Evolutionary conservation across 2,329 filamentous ascomycete genomes (phyloP).

Genomic region (Paraconiothyrium sp.): DNA sequence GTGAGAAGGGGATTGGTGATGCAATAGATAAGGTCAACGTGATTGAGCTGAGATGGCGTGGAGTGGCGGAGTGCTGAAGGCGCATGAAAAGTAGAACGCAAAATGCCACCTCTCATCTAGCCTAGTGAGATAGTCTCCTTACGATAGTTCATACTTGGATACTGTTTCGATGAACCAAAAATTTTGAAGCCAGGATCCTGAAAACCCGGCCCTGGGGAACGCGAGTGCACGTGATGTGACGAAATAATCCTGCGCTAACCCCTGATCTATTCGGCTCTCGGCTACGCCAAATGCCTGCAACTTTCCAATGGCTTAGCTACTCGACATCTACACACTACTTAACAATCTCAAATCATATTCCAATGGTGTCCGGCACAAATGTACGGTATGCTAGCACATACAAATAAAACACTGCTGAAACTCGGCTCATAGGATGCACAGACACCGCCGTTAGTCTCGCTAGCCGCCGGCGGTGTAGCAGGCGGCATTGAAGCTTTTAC

Average conservation of each 20-base stretch:
- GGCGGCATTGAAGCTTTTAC: slow-evolving; percentile 52
- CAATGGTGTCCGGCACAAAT: slow-evolving; percentile 22
- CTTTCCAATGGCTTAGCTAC: slow-evolving; percentile 6
- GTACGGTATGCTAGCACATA: slow-evolving; percentile 3
- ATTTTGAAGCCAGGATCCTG: no score
- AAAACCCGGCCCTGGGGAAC: background rate
- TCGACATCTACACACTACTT: background rate
- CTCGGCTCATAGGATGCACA: slow-evolving; percentile 41
- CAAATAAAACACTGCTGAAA: slow-evolving; percentile 12
- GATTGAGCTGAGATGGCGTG: slow-evolving; percentile 31
- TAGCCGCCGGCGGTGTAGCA: slow-evolving; percentile 51
- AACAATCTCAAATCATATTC: background rate
- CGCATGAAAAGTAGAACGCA: background rate
- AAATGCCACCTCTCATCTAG: no score
- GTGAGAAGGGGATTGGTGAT: slow-evolving; percentile 28
- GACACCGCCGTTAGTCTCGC: slow-evolving; percentile 49
- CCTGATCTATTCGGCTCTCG: slow-evolving; percentile 31
- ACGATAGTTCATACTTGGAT: no score
- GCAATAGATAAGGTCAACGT: slow-evolving; percentile 27
- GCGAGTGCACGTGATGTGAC: slow-evolving; percentile 19
- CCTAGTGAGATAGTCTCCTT: no score
- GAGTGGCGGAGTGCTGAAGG: slow-evolving; percentile 27
- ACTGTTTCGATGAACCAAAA: no score
- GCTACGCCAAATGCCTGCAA: slow-evolving; percentile 13
- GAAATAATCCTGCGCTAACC: slow-evolving; percentile 20